Base-by-base conservation (phyloP, 306 rosid genomes). In the Prunus davidiana region DNA sequence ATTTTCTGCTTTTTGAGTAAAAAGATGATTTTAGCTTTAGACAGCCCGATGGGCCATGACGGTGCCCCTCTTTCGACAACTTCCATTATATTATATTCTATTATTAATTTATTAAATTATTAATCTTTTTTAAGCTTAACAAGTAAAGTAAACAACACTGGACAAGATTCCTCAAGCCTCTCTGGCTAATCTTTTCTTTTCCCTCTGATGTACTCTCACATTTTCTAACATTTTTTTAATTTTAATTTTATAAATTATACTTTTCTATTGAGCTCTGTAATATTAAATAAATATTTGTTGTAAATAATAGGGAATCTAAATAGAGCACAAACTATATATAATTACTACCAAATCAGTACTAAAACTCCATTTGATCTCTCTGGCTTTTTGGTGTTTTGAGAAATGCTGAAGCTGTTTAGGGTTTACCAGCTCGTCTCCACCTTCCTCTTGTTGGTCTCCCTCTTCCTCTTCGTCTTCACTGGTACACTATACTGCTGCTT, bases 321-420 rank as follows among this genome's bases (percentile, higher is more conserved):
- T 38, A 38, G 43, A 38, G 43, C 43, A 38, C 61, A 54, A 30
- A 54, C n/a, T 54, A 54, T 71, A 71, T 71, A 71, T 71, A 55
- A 11, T 32, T 30, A 70, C 64, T 71, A 5, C 54, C 51, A 72
- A 55, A 72, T 56, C 76, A 3, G 5, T 71, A 7, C n/a, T 19
- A 55, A 1, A 18, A 1, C n/a, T 55, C n/a, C 27, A 54, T 3
- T 49, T 70, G 58, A 52, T 71, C 28, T 52, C 22, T 65, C 51
- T 43, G 67, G 22, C 13, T 46, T 43, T 66, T 24, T 49, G 55
- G 20, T 45, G 9, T 16, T 19, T 45, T 22, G 52, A 22, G 54
- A 72, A 86, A 86, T 86, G 86, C 87, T 82, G 68, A 81, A 77
- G 65, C 90, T 90, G 52, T 75, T 49, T 67, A 85, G 87, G 83